A percentile compares a stretch with the other conserved stretches of the same genome.
These are phyloP conservation scores for Aureobasidium sp. DNA, from an alignment of 2,329 filamentous ascomycete species.

Conservation along the genomic window DNA sequence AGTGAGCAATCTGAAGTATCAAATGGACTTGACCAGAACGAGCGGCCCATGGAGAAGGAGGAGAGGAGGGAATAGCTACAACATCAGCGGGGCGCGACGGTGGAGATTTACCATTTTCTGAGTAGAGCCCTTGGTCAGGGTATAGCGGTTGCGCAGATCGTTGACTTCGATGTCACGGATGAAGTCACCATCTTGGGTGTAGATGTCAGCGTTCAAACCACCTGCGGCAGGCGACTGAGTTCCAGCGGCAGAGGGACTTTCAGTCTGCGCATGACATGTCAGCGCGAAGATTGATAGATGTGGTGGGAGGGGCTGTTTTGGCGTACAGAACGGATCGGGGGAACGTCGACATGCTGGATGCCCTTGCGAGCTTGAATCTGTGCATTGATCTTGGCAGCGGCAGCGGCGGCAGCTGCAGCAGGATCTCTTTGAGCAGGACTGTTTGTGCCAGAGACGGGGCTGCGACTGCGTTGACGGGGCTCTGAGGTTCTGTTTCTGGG, in stretches of 20 bases:
- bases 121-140: constrained; percentile 91
- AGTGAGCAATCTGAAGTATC: constrained; percentile 39
- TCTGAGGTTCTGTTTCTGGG: constrained; percentile 62
- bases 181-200: constrained; percentile 92
- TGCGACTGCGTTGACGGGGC: constrained; percentile 60
- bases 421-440: constrained; percentile 52
- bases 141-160: constrained; percentile 91
- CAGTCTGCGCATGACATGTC: constrained; percentile 18
- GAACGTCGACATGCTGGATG: constrained; percentile 83
- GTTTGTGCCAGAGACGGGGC: constrained; percentile 53
- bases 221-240: constrained; percentile 42
- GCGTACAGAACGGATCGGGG: constrained; percentile 61
- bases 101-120: constrained; percentile 98
- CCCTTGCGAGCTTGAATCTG: constrained; percentile 60
- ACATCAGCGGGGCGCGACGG: constrained; percentile 60
- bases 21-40: constrained; percentile 26
- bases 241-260: constrained; percentile 36
- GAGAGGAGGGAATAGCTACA: constrained; percentile 36
- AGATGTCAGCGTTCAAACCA: constrained; percentile 70
- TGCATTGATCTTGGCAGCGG: constrained; percentile 48
- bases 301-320: background rate
- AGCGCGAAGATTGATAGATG: background rate
- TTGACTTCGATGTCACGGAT: constrained; percentile 99
- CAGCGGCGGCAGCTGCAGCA: constrained; percentile 72
- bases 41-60: constrained; percentile 26